Evolutionary conservation across 345 rosid genomes (phyloP), one percentile per base, ranked within the genome.

Genomic region (Firmiana major): DNA sequence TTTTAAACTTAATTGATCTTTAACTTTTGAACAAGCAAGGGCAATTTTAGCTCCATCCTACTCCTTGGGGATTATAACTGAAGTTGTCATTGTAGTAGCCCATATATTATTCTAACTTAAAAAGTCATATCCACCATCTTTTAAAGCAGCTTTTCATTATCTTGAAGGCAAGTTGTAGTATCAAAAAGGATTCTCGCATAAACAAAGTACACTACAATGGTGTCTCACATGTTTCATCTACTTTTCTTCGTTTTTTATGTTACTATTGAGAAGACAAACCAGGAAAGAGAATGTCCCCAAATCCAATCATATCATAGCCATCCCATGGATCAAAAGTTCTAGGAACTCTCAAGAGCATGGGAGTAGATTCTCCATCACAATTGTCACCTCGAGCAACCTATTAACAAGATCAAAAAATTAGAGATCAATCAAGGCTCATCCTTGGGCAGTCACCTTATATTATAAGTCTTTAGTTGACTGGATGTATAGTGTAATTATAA

Each of bases 261-360:
- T 38, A 64, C 69, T 22, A 12, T 13, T n/a, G n/a, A n/a, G n/a
- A n/a, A n/a, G n/a, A n/a, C 91, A 97, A 84, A 82, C 98, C 99
- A 72, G 98, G 97, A 80, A 97, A 91, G 66, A 94, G 97, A 83
- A 94, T 91, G 81, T 97, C 99, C 24, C 99, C 99, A 77, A 97
- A 97, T 74, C 99, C 99, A 80, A 97, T 89, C 98, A 97, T 97
- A 83, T 94, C 89, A 87, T 97, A 88, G 79, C 99, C 97, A 81
- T 97, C 97, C 97, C 97, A 97, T 4, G 97, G 97, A 78, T 97
- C 94, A 77, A 78, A 65, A 75, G 90, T 42, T 75, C 98, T 88
- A 82, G 99, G 98, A 64, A 94, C 79, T 83, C 93, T 91, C 80
- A 94, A 85, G 75, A 97, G 91, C 98, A 91, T 91, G 9, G 99